Conservation (phyloP, 352 stramenopile species). For the Globisporangium spiculum region DNA sequence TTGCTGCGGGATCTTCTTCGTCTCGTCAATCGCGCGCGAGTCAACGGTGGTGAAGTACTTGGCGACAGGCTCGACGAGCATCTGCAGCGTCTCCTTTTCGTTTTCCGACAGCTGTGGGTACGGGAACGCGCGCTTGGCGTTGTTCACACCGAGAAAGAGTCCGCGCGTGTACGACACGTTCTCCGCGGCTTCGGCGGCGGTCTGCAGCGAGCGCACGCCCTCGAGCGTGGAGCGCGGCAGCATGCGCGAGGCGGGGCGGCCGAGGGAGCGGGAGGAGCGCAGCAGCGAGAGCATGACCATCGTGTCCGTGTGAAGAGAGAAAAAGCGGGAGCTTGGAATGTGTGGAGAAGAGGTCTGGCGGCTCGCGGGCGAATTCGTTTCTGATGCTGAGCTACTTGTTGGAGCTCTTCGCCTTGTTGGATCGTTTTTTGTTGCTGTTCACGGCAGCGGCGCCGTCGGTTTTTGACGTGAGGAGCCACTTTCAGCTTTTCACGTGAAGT, state of each 20-base stretch:
- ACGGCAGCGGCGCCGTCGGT: neutral
- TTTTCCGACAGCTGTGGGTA: constrained; percentile 70
- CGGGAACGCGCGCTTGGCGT: constrained; percentile 68
- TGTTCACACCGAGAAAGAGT: constrained; percentile 84
- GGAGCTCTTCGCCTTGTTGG: constrained; percentile 6
- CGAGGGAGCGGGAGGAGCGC: constrained; percentile 20
- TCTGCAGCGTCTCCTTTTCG: constrained; percentile 81
- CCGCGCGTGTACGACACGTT: constrained; percentile 80
- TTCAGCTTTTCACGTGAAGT: neutral
- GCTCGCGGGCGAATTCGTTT: constrained; percentile 15
- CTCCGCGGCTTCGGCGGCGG: constrained; percentile 59
- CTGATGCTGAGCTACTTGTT: neutral
- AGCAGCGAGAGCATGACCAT: constrained; percentile 21
- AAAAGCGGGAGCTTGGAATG: neutral
- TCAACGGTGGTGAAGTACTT: constrained; percentile 81
- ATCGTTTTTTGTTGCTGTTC: constrained; percentile 4
- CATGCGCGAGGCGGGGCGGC: constrained; percentile 14
- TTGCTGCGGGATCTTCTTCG: constrained; percentile 70
- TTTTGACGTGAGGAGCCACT: neutral
- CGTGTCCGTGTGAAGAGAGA: constrained; percentile 13
- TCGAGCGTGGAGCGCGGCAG: constrained; percentile 11
- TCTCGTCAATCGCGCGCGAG: constrained; percentile 76
- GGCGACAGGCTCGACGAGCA: constrained; percentile 77
- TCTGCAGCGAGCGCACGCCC: constrained; percentile 49
- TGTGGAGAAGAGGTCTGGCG: constrained; percentile 8